Evolutionary conservation across 345 rosid genomes (phyloP).

Genomic region (Boechera retrofracta): DNA sequence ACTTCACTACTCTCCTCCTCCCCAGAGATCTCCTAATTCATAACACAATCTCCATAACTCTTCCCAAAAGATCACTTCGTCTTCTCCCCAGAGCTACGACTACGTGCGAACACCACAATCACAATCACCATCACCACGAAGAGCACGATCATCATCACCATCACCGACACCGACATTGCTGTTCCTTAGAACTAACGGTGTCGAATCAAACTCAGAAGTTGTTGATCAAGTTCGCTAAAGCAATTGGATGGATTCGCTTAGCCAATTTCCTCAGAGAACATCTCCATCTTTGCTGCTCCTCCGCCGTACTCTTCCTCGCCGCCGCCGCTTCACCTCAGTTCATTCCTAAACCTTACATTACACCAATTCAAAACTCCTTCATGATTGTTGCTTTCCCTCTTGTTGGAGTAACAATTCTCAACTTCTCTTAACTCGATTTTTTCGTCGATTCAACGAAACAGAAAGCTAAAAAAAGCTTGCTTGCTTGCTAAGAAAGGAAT

Average conservation of each 20-base stretch:
- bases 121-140: constrained; percentile 29
- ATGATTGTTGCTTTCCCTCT: constrained; percentile 76
- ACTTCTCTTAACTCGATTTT: background rate
- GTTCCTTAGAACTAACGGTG: constrained; percentile 30
- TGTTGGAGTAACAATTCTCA: constrained; percentile 63
- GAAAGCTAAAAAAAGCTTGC: background rate
- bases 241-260: constrained; percentile 65
- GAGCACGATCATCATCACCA: constrained; percentile 49
- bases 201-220: constrained; percentile 53
- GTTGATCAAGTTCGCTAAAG: constrained; percentile 58
- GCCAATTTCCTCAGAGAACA: constrained; percentile 78
- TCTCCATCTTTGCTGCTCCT: constrained; percentile 72
- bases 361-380: constrained; percentile 64
- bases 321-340: constrained; percentile 73
- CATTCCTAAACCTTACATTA: constrained; percentile 62
- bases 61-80: constrained; percentile 23
- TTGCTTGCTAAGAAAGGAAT: background rate
- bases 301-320: constrained; percentile 67
- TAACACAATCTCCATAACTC: background rate
- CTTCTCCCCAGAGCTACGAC: background rate
- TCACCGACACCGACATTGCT: constrained; percentile 40
- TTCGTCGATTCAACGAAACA: background rate
- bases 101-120: constrained; percentile 34
- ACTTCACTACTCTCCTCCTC: constrained; percentile 13
- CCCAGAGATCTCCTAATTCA: constrained; percentile 15